Evolutionary conservation across 2,329 filamentous ascomycete species (phyloP).

Genomic region (Fusarium falciforme): DNA sequence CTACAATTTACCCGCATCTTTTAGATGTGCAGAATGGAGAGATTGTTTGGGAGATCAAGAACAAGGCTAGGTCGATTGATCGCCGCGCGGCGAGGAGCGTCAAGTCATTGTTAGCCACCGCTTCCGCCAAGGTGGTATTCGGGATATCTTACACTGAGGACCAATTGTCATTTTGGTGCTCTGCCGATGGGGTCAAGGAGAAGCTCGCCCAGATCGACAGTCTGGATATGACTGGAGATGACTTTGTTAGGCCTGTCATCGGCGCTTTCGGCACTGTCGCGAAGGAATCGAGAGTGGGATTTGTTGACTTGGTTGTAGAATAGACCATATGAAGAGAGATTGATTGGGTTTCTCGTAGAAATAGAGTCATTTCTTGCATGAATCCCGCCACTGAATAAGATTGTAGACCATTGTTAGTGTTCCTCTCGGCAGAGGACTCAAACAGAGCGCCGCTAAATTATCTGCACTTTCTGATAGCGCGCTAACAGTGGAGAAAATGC

Average conservation of each 20-base stretch:
- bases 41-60: not conserved
- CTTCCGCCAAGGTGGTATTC: not conserved
- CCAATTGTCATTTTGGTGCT: not conserved
- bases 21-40: not conserved
- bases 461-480: not conserved
- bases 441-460: not conserved
- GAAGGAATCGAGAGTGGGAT: not conserved
- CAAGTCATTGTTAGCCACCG: not conserved
- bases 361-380: not conserved
- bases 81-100: not conserved
- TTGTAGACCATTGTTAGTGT: not conserved
- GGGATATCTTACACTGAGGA: not conserved
- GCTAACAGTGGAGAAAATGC: not conserved
- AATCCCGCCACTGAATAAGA: not conserved
- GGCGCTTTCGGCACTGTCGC: not conserved
- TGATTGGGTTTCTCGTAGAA: not conserved
- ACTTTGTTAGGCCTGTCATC: not conserved
- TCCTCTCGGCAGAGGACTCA: not conserved
- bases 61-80: not conserved
- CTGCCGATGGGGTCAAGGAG: not conserved
- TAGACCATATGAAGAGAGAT: not conserved
- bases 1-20: not conserved
- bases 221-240: not conserved
- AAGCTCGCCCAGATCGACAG: not conserved
- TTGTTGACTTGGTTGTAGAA: not conserved